Base-by-base conservation (phyloP, 176 grass and related monocot species). In the Alopecurus myosuroides region DNA sequence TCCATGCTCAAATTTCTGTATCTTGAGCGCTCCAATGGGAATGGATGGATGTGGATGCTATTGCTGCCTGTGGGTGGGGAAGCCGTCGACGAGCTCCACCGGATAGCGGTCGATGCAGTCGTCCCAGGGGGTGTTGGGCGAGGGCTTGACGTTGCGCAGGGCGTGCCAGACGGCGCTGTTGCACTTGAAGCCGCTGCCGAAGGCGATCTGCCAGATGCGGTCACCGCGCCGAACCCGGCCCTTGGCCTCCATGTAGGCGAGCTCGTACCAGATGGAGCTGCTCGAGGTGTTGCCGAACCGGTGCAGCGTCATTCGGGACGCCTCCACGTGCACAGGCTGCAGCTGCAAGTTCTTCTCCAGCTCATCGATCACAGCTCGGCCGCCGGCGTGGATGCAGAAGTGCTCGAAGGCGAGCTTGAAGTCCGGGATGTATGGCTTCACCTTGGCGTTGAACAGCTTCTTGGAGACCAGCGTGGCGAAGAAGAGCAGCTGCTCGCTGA, bases 241-340 rank as follows among this genome's bases (percentile, higher is more conserved):
- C 86, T 97, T 97, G 76, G 95, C 90, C 84, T 97, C 95, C 58
- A 81, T 86, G 90, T 97, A 97, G 6, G 92, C 92, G 9, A 97
- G 88, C 84, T 94, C 95, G 77, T 97, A 97, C 95, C 95, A 97
- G 76, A 94, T 94, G 76, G 95, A 97, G 84, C 92, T 97, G 74
- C 92, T 94, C 25, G 95, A 97, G 3, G 95, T 97, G 86, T 97
- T 97, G 68, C 95, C 92, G 26, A 92, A 94, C 1, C 92, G 90
- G 79, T 97, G 92, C 45, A 97, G 92, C 51, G 92, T 86, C 92
- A 94, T 97, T 81, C 95, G 92, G 23, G 95, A 97, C 30, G 95
- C 90, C 90, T 97, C 95, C 9, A 94, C 92, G 84, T 94, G 88
- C n/a, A 60, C 81, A 0, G 92, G 88, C 78, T 62, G 49, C 57